Evolutionary conservation across 257 asterid species (phyloP).

Genomic region (Buddleja alternifolia): DNA sequence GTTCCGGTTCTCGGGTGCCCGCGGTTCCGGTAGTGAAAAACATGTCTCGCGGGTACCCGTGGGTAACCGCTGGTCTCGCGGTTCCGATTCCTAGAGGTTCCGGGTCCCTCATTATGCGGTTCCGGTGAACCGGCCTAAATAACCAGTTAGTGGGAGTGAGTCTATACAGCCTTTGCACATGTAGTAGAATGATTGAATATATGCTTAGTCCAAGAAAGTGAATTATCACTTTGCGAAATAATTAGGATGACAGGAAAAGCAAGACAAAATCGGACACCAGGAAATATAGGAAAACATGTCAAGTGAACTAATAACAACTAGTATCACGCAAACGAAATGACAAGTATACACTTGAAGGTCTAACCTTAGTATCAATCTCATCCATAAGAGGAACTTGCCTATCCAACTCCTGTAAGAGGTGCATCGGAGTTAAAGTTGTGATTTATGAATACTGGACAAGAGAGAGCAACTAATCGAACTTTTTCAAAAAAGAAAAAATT

Average conservation of each 20-base stretch:
- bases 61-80: too few species aligned
- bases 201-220: background rate
- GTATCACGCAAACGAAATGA: background rate
- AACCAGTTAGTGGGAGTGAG: background rate
- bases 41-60: too few species aligned
- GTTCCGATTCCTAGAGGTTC: too few species aligned
- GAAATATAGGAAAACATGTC: background rate
- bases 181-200: background rate
- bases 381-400: conserved; percentile 99
- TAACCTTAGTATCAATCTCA: conserved; percentile 95
- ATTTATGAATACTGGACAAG: background rate
- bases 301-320: background rate
- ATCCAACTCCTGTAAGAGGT: conserved; percentile 78
- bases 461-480: background rate
- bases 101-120: too few species aligned
- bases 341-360: conserved; percentile 19
- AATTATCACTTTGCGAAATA: background rate
- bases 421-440: background rate
- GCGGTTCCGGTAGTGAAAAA: too few species aligned
- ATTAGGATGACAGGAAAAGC: background rate
- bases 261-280: background rate
- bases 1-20: too few species aligned
- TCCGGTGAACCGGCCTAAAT: too few species aligned
- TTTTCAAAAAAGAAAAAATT: background rate
- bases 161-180: background rate